These are phyloP conservation scores for Tolypocladium pustulatum DNA, from an alignment of 2,329 filamentous ascomycete species.

Conservation along the genomic window DNA sequence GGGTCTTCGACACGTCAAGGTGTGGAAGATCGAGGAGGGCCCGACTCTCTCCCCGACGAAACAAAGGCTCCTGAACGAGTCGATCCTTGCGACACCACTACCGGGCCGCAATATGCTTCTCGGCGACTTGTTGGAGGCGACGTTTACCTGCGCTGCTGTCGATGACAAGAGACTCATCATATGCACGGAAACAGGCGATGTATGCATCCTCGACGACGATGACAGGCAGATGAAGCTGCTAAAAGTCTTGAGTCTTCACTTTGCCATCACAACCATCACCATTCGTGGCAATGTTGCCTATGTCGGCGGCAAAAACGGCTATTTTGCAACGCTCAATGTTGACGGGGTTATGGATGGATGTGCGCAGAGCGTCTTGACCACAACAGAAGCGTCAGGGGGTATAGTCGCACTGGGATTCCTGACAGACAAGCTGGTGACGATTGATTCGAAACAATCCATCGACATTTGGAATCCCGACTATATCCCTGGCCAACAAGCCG, in stretches of 20 bases:
- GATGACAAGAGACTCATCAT: conserved; percentile 67
- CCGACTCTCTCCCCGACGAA: conserved; percentile 52
- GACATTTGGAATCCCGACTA: conserved; percentile 49
- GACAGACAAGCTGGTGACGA: conserved; percentile 55
- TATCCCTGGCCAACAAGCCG: conserved; percentile 26
- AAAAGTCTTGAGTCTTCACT: conserved; percentile 55
- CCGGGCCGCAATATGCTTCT: conserved; percentile 81
- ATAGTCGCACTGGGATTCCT: conserved; percentile 62
- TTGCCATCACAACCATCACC: conserved; percentile 57
- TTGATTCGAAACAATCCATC: conserved; percentile 68
- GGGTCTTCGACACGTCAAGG: conserved; percentile 83
- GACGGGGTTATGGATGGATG: conserved; percentile 33
- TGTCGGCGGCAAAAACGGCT: conserved; percentile 57
- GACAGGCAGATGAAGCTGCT: conserved; percentile 61
- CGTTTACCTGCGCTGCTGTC: conserved; percentile 71
- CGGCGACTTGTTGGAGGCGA: conserved; percentile 69
- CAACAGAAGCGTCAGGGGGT: conserved; percentile 27
- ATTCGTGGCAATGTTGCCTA: conserved; percentile 50
- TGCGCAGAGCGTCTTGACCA: conserved; percentile 26
- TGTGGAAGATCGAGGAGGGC: conserved; percentile 75
- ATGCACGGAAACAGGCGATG: conserved; percentile 76
- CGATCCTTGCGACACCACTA: conserved; percentile 36
- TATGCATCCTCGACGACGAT: conserved; percentile 79
- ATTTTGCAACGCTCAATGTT: conserved; percentile 43
- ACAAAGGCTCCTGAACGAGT: conserved; percentile 40